Conservation (phyloP, 2,329 filamentous ascomycete genomes). For the Cryphonectria radicalis region DNA sequence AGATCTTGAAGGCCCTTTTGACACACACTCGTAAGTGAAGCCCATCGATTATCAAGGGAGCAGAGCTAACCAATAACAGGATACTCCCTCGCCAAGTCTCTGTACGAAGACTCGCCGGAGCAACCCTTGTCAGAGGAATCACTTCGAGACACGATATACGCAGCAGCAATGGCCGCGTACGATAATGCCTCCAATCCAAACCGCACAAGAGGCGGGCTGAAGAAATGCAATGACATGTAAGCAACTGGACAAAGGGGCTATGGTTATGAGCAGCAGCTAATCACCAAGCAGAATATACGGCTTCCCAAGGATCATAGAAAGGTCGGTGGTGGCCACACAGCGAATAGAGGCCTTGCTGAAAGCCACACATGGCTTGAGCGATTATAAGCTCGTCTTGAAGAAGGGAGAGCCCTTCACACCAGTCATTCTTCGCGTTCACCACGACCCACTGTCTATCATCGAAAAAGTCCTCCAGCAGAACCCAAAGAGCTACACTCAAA, state of each 20-base stretch:
- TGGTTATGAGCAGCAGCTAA: neutral
- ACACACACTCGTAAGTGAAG: slow-evolving; percentile 59
- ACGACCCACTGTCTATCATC: slow-evolving; percentile 75
- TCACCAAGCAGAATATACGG: slow-evolving; percentile 57
- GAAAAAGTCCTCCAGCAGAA: slow-evolving; percentile 78
- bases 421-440: slow-evolving; percentile 75
- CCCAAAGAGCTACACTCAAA: slow-evolving; percentile 70
- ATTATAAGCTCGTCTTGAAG: slow-evolving; percentile 77
- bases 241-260: slow-evolving; percentile 35
- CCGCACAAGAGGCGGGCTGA: slow-evolving; percentile 73
- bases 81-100: slow-evolving; percentile 64
- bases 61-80: slow-evolving; percentile 46
- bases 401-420: slow-evolving; percentile 81
- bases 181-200: slow-evolving; percentile 85
- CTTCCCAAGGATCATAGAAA: slow-evolving; percentile 62
- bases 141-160: slow-evolving; percentile 65
- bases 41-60: neutral
- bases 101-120: slow-evolving; percentile 60
- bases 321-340: slow-evolving; percentile 54
- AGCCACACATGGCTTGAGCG: slow-evolving; percentile 75
- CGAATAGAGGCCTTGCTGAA: slow-evolving; percentile 67
- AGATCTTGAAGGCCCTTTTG: slow-evolving; percentile 71
- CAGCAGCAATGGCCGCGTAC: slow-evolving; percentile 70
- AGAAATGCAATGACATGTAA: slow-evolving; percentile 77
- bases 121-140: slow-evolving; percentile 52